Base-by-base conservation (phyloP, 1,284 basidiomycete genomes). In the Rhodotorula sp. region DNA sequence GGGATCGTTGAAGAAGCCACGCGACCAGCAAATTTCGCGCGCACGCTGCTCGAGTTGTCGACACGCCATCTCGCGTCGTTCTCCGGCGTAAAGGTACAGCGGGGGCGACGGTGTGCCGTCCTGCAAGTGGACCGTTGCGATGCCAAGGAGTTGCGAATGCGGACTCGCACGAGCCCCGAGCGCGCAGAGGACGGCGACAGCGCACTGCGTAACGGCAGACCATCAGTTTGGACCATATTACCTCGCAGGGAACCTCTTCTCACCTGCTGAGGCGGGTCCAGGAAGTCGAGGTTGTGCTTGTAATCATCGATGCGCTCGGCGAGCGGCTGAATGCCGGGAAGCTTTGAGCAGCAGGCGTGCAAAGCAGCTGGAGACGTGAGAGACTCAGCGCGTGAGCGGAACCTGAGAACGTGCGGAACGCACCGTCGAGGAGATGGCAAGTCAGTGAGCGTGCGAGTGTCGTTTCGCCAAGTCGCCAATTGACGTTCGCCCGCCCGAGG, bases 21-120 rank as follows among this genome's bases (percentile, higher is more conserved):
- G 53, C 13, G 51, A 47, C 67, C 67, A 74, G 53, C 65, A 69
- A 8, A 74, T 57, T 44, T 71, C 68, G 13, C 59, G 40, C 24
- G 70, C 70, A 1, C 64, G 54, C 3, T 28, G n/a, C 31, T 72
- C 67, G 30, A 74, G 63, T 9, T 64, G 62, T 5, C 70, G 61
- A n/a, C 69, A 71, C 5, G 72, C 72, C 31, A 69, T 63, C 51
- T 74, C 70, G 30, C 72, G 57, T 0, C 71, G 66, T n/a, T 70
- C 66, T 16, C 71, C 71, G 20, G 71, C 71, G 53, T 50, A 58
- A 20, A 73, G 61, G 52, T 65, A 67, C 15, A 66, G 54, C 6
- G 71, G 64, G 13, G 71, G 65, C 0, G 65, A 62, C 0, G 68
- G 62, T 3, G 58, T 53, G 2, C 62, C 65, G 40, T 68, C 62